Conservation (phyloP, 2,329 filamentous ascomycete genomes). For the Paramyrothecium roridum region DNA sequence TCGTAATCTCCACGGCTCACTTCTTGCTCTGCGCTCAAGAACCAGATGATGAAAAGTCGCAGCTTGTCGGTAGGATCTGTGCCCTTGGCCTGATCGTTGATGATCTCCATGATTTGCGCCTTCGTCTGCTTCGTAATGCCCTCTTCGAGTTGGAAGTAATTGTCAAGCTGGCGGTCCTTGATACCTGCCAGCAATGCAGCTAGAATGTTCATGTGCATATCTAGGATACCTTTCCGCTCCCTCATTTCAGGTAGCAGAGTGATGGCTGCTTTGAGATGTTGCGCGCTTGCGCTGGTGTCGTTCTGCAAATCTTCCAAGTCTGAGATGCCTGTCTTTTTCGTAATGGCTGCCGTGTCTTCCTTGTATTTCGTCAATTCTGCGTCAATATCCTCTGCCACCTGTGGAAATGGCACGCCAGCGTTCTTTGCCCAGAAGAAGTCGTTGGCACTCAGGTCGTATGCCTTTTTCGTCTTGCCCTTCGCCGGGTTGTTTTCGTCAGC, state of each 20-base stretch:
- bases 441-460: slow-evolving; percentile 83
- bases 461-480: slow-evolving; percentile 77
- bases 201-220: slow-evolving; percentile 99
- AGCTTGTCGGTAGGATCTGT: slow-evolving; percentile 85
- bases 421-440: slow-evolving; percentile 99
- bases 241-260: slow-evolving; percentile 87
- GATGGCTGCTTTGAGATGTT: slow-evolving; percentile 94
- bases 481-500: slow-evolving; percentile 72
- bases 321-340: slow-evolving; percentile 89
- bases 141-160: slow-evolving; percentile 94
- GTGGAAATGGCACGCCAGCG: slow-evolving; percentile 84
- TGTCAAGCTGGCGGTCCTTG: slow-evolving; percentile 91
- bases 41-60: slow-evolving; percentile 95
- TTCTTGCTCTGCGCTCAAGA: slow-evolving; percentile 88
- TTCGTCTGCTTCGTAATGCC: slow-evolving; percentile 89
- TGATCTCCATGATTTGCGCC: slow-evolving; percentile 79
- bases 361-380: slow-evolving; percentile 91
- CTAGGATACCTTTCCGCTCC: slow-evolving; percentile 87
- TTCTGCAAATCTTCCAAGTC: slow-evolving; percentile 91
- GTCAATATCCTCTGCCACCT: slow-evolving; percentile 95
- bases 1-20: slow-evolving; percentile 78
- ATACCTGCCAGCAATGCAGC: slow-evolving; percentile 75
- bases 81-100: slow-evolving; percentile 79
- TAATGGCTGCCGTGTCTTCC: slow-evolving; percentile 90
- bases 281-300: slow-evolving; percentile 83